Base-by-base conservation (phyloP, 78 protist genomes). In the Reticulomyxa filosa region DNA sequence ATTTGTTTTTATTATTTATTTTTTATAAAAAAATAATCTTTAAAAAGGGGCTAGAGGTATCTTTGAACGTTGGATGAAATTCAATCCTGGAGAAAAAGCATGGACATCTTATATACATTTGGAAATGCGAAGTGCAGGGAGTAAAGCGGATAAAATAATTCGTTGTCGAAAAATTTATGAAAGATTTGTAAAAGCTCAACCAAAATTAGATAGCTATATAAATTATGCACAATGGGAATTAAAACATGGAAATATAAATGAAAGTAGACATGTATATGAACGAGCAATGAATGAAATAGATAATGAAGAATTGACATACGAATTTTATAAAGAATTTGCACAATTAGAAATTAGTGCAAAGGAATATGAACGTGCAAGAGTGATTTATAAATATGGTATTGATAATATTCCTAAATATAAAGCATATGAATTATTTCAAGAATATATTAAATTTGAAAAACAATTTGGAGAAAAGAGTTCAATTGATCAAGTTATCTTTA, bases 51-150 rank as follows among this genome's bases (percentile, higher is more conserved):
- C 88, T 23, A 55, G 98, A 20, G 68, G 76, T 3, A 51, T 94
- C n/a, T 92, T 83, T 39, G 90, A 90, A 46, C 73, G 97, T 26
- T 95, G 99, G 99, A 86, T 89, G 90, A 59, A 30, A 32, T 83
- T 80, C 83, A 46, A 68, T 33, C 94, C 94, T 13, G n/a, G n/a
- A n/a, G n/a, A n/a, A n/a, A n/a, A n/a, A n/a, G n/a, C n/a, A n/a
- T n/a, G n/a, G n/a, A n/a, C n/a, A n/a, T n/a, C n/a, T n/a, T n/a
- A n/a, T n/a, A n/a, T n/a, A n/a, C n/a, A n/a, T n/a, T n/a, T n/a
- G n/a, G n/a, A n/a, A n/a, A n/a, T n/a, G n/a, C n/a, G n/a, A n/a
- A n/a, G n/a, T n/a, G n/a, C n/a, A n/a, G n/a, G n/a, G n/a, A n/a
- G n/a, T n/a, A n/a, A n/a, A n/a, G n/a, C n/a, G n/a, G n/a, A n/a